Conservation (phyloP, 176 grass and related monocot genomes). For the Paspalum notatum region DNA sequence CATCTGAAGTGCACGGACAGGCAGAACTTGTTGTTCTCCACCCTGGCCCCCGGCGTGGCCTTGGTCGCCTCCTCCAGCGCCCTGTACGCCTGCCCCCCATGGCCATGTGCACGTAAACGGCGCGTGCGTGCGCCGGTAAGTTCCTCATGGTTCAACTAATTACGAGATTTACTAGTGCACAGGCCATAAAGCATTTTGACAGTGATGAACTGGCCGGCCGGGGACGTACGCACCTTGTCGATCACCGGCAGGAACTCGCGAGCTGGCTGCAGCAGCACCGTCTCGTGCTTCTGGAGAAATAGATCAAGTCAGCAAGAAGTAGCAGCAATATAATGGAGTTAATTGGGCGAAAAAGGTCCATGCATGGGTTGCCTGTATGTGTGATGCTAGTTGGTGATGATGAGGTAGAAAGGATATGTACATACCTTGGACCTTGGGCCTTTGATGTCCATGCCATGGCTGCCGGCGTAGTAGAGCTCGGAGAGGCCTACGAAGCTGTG, state of each 20-base stretch:
- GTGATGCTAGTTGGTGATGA: not conserved
- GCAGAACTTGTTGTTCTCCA: slow-evolving; percentile 99
- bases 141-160: slow-evolving; percentile 48
- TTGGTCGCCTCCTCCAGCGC: slow-evolving; percentile 66
- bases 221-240: slow-evolving; percentile 55
- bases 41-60: slow-evolving; percentile 69
- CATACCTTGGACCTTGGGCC: slow-evolving; percentile 68
- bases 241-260: slow-evolving; percentile 93
- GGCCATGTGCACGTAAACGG: not conserved
- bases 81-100: slow-evolving; percentile 44
- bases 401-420: not conserved
- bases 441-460: slow-evolving; percentile 99
- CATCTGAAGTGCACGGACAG: slow-evolving; percentile 97
- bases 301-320: not conserved
- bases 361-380: too few relatives aligned
- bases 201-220: too few relatives aligned
- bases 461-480: slow-evolving; percentile 94
- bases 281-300: slow-evolving; percentile 30
- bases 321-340: not conserved
- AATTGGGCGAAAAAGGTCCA: slow-evolving; percentile 23
- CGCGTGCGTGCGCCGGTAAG: slow-evolving; percentile 20
- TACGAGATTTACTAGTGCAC: not conserved
- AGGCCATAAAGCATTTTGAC: not conserved
- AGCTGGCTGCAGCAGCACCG: slow-evolving; percentile 73
- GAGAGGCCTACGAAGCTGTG: slow-evolving; percentile 67